Evolutionary conservation across 345 rosid species (phyloP).

Genomic region (Orychophragmus violaceus): DNA sequence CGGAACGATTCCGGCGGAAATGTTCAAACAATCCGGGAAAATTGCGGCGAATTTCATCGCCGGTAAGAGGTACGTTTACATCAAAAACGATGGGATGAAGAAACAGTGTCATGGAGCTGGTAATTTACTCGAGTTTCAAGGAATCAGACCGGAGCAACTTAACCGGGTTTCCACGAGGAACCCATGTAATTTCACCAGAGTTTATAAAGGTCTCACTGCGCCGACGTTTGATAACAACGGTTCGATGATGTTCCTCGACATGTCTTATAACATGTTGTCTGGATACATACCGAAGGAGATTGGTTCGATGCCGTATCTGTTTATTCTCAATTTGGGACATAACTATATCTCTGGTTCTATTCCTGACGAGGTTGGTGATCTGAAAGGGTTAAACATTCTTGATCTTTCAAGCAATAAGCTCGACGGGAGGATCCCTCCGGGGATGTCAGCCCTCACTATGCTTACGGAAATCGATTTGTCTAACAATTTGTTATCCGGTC

Average conservation of each 20-base stretch:
- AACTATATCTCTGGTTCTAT: conserved; percentile 61
- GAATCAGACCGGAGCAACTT: conserved; percentile 54
- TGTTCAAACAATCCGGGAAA: conserved; percentile 83
- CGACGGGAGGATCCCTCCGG: conserved; percentile 58
- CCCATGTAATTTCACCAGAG: conserved; percentile 65
- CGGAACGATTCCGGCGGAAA: conserved; percentile 65
- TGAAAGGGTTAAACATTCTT: too few relatives aligned
- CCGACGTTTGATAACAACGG: conserved; percentile 85
- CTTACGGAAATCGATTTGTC: conserved; percentile 69
- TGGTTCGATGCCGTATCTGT: conserved; percentile 65
- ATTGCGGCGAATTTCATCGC: conserved; percentile 67
- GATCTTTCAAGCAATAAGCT: conserved; percentile 70
- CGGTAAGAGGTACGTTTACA: conserved; percentile 70
- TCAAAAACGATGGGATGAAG: conserved; percentile 73
- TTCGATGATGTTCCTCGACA: conserved; percentile 84
- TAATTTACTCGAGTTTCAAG: conserved; percentile 79
- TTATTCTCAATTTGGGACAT: conserved; percentile 73
- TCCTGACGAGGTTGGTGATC: conserved; percentile 63
- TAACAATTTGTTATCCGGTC: conserved; percentile 58
- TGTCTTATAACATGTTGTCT: conserved; percentile 63
- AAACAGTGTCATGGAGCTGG: conserved; percentile 80
- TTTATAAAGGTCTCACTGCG: conserved; percentile 57
- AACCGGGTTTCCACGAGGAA: conserved; percentile 55
- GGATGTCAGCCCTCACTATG: conserved; percentile 49
- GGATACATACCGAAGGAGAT: conserved; percentile 78